Percentiles rank a stretch among this genome's conserved stretches.
These are phyloP conservation scores for Yarrowia sp. DNA, from an alignment of 805 yeast genomes.

Conservation along the genomic window DNA sequence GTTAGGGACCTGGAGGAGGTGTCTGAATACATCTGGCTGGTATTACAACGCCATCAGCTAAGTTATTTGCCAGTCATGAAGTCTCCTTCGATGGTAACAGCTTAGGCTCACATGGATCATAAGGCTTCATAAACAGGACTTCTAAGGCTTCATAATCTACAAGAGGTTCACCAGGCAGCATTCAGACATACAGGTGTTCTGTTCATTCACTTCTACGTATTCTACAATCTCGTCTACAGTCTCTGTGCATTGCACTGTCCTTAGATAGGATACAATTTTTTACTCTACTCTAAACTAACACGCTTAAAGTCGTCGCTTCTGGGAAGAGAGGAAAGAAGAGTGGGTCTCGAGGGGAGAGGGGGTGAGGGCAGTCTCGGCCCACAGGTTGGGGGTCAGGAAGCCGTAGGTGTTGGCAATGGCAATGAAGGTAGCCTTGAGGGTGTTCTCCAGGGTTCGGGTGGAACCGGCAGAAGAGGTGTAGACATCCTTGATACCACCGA, in stretches of 20 bases:
- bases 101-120: no score
- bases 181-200: no score
- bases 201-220: not conserved
- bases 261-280: constrained; percentile 10
- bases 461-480: constrained; percentile 99
- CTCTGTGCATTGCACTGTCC: not conserved
- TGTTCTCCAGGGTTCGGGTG: constrained; percentile 99
- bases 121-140: no score
- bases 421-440: constrained; percentile 98
- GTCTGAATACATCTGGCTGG: no score
- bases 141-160: no score
- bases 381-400: constrained; percentile 99
- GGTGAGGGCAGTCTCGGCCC: constrained; percentile 84
- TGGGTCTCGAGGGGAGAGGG: constrained; percentile 95
- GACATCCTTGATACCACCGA: constrained; percentile 99
- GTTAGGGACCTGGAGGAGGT: no score
- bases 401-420: constrained; percentile 99
- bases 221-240: not conserved
- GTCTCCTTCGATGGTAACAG: no score
- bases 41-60: no score
- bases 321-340: constrained; percentile 48
- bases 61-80: no score
- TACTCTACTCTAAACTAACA: constrained; percentile 32
- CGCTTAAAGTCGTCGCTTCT: constrained; percentile 47
- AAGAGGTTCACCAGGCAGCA: no score